phyloP scores from a whole-genome alignment of 345 rosid genomes.

The Psidium guajava region DNA sequence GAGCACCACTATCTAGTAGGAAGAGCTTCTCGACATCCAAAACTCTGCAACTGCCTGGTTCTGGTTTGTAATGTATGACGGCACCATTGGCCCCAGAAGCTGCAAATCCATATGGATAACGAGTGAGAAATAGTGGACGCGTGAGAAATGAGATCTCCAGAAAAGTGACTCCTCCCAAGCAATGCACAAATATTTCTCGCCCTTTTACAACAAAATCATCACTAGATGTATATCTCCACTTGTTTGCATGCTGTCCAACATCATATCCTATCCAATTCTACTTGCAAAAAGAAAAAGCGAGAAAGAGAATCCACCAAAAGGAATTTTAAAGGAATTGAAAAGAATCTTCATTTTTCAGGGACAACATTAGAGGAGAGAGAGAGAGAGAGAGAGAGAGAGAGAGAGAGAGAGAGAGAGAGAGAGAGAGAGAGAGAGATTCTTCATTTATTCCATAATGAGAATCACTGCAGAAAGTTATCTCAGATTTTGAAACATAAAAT shows the following conservation, averaged over 20 bases:
- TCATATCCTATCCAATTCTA: not conserved
- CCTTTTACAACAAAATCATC: not conserved
- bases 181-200: not conserved
- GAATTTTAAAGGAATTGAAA: not conserved
- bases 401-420: not conserved
- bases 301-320: not conserved
- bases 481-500: not conserved
- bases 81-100: slow-evolving; percentile 98
- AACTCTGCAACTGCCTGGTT: slow-evolving; percentile 67
- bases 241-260: not conserved
- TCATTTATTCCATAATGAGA: not conserved
- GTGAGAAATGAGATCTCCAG: not conserved
- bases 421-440: not conserved
- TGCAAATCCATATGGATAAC: slow-evolving; percentile 14
- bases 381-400: not conserved
- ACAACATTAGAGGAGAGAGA: not conserved
- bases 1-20: slow-evolving; percentile 93
- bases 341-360: not conserved
- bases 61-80: slow-evolving; percentile 86
- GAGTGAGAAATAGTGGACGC: not conserved
- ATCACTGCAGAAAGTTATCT: not conserved
- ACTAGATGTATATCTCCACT: not conserved
- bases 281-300: not conserved
- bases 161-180: not conserved
- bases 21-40: slow-evolving; percentile 68